Conservation (phyloP, 83 land plant genomes). For the Thuja plicata region DNA sequence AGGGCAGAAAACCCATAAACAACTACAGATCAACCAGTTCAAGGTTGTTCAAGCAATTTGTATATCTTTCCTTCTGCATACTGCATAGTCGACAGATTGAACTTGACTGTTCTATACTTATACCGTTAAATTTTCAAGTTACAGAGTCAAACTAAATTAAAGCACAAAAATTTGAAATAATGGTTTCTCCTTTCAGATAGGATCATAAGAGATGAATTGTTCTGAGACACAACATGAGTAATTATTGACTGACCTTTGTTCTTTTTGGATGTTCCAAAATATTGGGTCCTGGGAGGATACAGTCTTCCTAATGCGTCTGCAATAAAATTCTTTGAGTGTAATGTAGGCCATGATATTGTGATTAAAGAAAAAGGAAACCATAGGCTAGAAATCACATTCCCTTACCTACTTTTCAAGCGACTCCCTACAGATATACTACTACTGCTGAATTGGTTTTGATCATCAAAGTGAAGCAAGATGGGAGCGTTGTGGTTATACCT, state of each 20-base stretch:
- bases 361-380: no score
- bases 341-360: no score
- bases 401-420: no score
- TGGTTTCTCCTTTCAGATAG: neutral
- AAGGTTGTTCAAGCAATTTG: neutral
- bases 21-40: no score
- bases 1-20: no score
- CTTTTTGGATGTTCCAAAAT: conserved; percentile 12
- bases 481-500: no score
- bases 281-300: conserved; percentile 36
- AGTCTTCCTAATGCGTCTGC: no score
- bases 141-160: neutral
- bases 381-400: no score
- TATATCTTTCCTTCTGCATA: neutral
- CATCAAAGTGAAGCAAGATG: no score
- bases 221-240: neutral
- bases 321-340: no score
- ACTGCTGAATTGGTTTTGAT: no score
- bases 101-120: neutral
- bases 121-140: neutral
- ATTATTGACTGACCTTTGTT: neutral
- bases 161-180: neutral
- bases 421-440: no score
- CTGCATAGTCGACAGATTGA: neutral
- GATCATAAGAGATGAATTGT: neutral